Conservation (phyloP, 2,329 filamentous ascomycete species). For the Trichophyton simii region DNA sequence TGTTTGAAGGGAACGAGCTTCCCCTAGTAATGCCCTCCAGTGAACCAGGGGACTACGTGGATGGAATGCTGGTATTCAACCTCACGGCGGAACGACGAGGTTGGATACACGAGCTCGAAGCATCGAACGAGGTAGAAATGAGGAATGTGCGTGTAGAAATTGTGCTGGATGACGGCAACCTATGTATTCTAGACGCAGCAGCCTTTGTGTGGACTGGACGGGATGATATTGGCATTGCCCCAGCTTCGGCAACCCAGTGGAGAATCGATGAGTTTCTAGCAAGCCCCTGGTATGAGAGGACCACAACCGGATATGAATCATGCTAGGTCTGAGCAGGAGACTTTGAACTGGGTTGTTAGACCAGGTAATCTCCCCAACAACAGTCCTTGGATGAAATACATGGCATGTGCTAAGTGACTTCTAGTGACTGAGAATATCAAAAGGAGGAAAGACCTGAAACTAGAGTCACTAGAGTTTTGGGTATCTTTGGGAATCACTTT, state of each 20-base stretch:
- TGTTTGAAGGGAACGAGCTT: slow-evolving; percentile 11
- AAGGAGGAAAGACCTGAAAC: background rate
- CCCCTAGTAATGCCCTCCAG: slow-evolving; percentile 18
- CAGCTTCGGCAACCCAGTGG: slow-evolving; percentile 5
- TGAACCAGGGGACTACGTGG: slow-evolving; percentile 11
- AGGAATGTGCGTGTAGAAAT: slow-evolving; percentile 17
- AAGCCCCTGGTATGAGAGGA: slow-evolving; percentile 6
- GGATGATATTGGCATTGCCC: background rate
- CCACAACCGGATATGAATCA: slow-evolving; percentile 1
- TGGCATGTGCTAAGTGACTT: too few relatives aligned
- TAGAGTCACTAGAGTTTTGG: background rate
- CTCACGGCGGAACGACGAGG: slow-evolving; percentile 17
- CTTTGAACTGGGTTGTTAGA: background rate
- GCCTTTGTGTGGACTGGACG: slow-evolving; percentile 18
- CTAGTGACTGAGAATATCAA: background rate
- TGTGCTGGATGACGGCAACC: slow-evolving; percentile 11
- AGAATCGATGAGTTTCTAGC: slow-evolving; percentile 10
- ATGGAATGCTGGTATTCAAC: slow-evolving; percentile 21
- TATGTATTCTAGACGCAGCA: slow-evolving; percentile 17
- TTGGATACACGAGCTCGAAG: slow-evolving; percentile 18
- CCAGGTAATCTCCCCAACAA: too few relatives aligned
- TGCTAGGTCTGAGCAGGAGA: background rate
- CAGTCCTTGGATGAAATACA: background rate
- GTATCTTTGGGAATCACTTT: background rate
- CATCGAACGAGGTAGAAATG: slow-evolving; percentile 12